Percentiles rank a stretch among this genome's conserved stretches.
Conservation (phyloP, 2,329 filamentous ascomycete species). For the Tolypocladium tropicale region DNA sequence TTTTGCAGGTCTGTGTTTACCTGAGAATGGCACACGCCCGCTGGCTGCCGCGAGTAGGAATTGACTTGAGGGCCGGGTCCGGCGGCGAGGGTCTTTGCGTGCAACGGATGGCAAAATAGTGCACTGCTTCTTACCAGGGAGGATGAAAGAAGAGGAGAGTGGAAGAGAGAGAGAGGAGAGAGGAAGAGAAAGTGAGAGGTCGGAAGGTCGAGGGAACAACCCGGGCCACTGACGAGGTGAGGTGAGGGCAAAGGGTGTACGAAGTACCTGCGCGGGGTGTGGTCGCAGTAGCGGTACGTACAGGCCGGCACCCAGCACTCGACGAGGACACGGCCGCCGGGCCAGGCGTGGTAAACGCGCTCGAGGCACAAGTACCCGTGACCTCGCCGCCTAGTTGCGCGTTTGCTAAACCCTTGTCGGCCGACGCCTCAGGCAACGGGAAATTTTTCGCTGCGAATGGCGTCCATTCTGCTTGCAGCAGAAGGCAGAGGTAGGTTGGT, state of each 20-base stretch:
- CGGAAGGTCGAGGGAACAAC: conserved; percentile 9
- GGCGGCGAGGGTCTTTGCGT: not conserved
- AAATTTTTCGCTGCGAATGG: not conserved
- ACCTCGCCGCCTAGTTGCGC: conserved; percentile 10
- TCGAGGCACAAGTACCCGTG: conserved; percentile 12
- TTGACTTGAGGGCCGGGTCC: conserved; percentile 9
- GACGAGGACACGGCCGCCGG: conserved; percentile 3
- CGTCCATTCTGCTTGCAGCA: not conserved
- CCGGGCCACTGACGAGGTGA: conserved; percentile 6
- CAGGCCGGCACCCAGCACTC: not conserved
- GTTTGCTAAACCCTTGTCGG: conserved; percentile 5
- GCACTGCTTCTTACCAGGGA: conserved; percentile 1
- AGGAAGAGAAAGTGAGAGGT: conserved; percentile 10
- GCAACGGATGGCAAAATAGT: conserved; percentile 1
- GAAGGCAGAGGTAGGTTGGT: not conserved
- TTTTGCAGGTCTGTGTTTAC: conserved; percentile 6
- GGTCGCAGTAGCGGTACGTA: not conserved
- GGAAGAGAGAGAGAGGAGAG: conserved; percentile 13
- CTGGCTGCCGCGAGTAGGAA: conserved; percentile 2
- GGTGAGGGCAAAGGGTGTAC: conserved; percentile 2
- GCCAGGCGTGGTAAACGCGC: conserved; percentile 10
- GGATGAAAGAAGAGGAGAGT: conserved; percentile 10
- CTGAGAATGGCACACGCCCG: conserved; percentile 3
- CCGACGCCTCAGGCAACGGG: not conserved
- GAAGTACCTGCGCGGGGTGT: not conserved